Percentiles rank a stretch among this genome's conserved stretches.
Conservation (phyloP, 164 flowering plant species). For the Vitis amurensis region DNA sequence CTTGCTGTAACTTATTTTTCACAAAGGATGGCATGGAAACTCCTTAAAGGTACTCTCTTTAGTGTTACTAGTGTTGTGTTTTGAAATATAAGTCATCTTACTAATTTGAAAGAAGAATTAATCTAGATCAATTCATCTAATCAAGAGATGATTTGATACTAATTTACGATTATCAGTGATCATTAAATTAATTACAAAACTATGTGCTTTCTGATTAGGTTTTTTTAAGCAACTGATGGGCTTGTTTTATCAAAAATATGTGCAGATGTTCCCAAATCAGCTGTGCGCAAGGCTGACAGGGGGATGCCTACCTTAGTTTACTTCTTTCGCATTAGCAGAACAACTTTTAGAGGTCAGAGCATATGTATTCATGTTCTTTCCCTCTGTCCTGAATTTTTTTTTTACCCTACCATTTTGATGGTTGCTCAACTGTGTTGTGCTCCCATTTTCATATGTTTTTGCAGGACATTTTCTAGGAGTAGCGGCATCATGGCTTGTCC, state of each 20-base stretch:
- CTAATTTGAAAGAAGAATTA: not conserved
- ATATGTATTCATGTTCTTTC: not conserved
- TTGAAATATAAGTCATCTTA: not conserved
- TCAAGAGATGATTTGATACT: not conserved
- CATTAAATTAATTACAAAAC: too few relatives aligned
- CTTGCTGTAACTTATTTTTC: conserved; percentile 76
- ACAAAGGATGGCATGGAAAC: conserved; percentile 90
- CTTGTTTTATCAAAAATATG: not conserved
- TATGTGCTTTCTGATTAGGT: not conserved
- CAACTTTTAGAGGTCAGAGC: conserved; percentile 78
- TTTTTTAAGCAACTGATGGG: conserved; percentile 7
- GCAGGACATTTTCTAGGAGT: conserved; percentile 82
- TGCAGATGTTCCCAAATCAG: conserved; percentile 87
- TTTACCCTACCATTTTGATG: not conserved
- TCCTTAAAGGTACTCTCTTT: conserved; percentile 74
- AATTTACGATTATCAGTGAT: not conserved
- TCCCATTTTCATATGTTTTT: conserved; percentile 10
- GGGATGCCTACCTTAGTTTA: conserved; percentile 57
- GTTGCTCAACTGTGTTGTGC: conserved; percentile 3
- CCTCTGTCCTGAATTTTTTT: not conserved
- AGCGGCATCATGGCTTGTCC: conserved; percentile 85
- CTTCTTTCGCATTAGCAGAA: conserved; percentile 62
- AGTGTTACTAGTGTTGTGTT: not conserved
- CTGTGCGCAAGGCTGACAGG: conserved; percentile 73
- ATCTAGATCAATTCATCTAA: not conserved